Conservation (phyloP, 139 green algal genomes). For the Auxenochlorella pyrenoidosa region DNA sequence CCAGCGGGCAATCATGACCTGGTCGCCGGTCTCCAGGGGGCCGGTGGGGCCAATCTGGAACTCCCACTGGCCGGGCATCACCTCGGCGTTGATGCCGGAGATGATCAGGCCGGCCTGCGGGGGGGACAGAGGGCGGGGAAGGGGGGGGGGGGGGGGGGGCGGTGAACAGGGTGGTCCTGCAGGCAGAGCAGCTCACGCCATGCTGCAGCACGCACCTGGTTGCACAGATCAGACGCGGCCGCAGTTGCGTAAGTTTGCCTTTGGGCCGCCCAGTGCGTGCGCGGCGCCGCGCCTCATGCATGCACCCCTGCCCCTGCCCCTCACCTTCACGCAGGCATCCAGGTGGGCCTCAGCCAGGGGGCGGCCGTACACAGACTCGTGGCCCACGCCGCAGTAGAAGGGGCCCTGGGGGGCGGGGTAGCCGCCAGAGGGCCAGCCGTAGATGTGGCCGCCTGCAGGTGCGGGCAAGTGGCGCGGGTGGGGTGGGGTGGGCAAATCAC, state of each 20-base stretch:
- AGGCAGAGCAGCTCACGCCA: too few relatives aligned
- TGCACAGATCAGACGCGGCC: too few relatives aligned
- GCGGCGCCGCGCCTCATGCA: too few relatives aligned
- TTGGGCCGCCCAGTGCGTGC: too few relatives aligned
- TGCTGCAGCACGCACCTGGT: not conserved
- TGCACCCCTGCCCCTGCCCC: too few relatives aligned
- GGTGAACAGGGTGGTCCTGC: too few relatives aligned
- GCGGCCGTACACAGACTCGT: slow-evolving; percentile 84
- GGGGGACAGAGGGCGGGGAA: too few relatives aligned
- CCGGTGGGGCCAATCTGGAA: slow-evolving; percentile 91
- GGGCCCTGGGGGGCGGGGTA: slow-evolving; percentile 85
- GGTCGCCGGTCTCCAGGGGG: slow-evolving; percentile 83
- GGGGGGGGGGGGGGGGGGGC: too few relatives aligned
- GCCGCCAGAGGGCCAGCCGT: slow-evolving; percentile 79
- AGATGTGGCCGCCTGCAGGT: slow-evolving; percentile 7
- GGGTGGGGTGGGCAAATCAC: too few relatives aligned
- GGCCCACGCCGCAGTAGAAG: slow-evolving; percentile 91
- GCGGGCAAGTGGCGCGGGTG: too few relatives aligned
- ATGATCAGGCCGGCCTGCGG: slow-evolving; percentile 76
- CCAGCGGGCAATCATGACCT: slow-evolving; percentile 83
- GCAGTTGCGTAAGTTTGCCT: too few relatives aligned
- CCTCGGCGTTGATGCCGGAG: slow-evolving; percentile 91
- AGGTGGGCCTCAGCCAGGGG: slow-evolving; percentile 86
- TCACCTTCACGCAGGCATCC: slow-evolving; percentile 85
- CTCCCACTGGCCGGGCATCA: slow-evolving; percentile 95